Evolutionary conservation across 2,329 filamentous ascomycete species (phyloP), one percentile per base, ranked within the genome.

Genomic region (Epichloe glyceriae): DNA sequence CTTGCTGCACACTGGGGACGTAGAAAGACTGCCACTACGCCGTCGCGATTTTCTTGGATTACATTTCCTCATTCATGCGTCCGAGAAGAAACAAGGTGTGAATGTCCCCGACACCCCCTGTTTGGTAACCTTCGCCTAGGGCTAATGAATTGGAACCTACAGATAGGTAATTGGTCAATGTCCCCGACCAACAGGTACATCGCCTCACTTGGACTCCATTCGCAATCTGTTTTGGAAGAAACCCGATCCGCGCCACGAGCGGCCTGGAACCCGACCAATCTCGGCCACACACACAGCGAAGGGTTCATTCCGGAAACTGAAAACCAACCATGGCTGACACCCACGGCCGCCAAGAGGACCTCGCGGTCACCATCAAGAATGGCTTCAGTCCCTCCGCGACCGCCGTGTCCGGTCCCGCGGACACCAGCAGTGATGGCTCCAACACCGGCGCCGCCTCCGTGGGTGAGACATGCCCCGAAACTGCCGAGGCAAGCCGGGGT

Each of bases 1-100:
- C 75, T 80, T 80, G 77, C 75, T 78, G 59, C 59, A 62, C 59
- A 52, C 46, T 45, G 69, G 71, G 64, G 70, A 71, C 66, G 69
- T 64, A 76, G 73, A 80, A 80, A 80, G 76, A 79, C 76, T 76
- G 64, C 51, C 47, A 47, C 17, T 7, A 4, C 49, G 19, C 19
- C 14, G 33, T 14, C 15, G 15, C 35, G 19, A n/a, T 35, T 35
- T 15, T 26, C 11, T 17, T 17, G 11, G 4, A 40, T 35, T 6
- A 15, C n/a, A 35, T n/a, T 22, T 22, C 14, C 20, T 4, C 20
- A 22, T 22, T 1, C 4, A 22, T 40, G 5, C 39, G 15, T 20
- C 6, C 35, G 22, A 19, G 38, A 43, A 33, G n/a, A 22, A 22
- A 15, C 37, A 38, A 38, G 37, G 37, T 38, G 3, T n/a, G 37